Base-by-base conservation (phyloP, 371 early-diverging fungal species). In the Mortierella sp. region DNA sequence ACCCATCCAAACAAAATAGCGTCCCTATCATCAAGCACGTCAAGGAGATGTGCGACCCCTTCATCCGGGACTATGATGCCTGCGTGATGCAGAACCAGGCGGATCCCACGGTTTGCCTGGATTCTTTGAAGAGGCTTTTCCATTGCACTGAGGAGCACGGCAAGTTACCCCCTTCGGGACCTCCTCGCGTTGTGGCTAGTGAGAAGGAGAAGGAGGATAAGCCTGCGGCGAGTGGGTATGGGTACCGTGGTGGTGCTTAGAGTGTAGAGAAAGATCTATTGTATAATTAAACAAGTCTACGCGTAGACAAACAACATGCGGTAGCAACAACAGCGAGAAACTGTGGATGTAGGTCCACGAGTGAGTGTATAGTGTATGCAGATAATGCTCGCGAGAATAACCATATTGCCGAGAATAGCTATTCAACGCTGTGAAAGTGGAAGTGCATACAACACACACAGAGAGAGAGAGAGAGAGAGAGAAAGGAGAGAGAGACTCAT, bases 11-110 rank as follows among this genome's bases (percentile, higher is more conserved):
- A 10, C 14, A 44, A 10, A 71, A 7, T 81, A 94, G 94, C 81
- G 93, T 93, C 48, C 92, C 92, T 9, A 91, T 92, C 54, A 89
- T 96, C 82, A 94, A 93, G 79, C 91, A 90, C 84, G 95, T 96
- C 75, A 95, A 95, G 75, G 82, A 94, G 82, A 93, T 91, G 80
- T 96, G 96, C 78, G 89, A 91, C 54, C 90, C 91, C 0, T 91
- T 91, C 65, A 95, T 96, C 78, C 90, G 89, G 78, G 90, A 90
- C 26, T 96, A 95, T 81, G 95, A 95, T 52, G 82, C 80, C 52
- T 96, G 96, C 77, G 85, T 96, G 70, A 77, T 88, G 70, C 91
- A 91, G 68, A 94, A 95, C 89, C 79, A 91, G 13, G 89, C 91
- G 47, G 90, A 94, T 34, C 96, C 96, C 9, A 90, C 92, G 16